Conservation (phyloP, 805 yeast species). For the Candida boidinii region DNA sequence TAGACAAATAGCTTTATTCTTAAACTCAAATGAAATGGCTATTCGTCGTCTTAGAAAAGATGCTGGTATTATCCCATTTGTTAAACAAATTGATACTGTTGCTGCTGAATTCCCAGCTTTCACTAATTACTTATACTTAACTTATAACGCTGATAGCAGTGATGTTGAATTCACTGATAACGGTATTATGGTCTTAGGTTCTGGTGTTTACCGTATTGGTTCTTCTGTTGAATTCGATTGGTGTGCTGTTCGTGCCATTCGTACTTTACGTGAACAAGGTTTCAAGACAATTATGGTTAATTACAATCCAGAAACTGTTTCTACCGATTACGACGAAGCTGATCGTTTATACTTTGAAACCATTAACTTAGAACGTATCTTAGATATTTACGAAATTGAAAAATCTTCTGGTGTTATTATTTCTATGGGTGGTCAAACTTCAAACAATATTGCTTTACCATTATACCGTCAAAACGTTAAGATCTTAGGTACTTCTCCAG, state of each 20-base stretch:
- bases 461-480: constrained; percentile 91
- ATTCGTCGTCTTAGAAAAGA: constrained; percentile 84
- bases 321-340: constrained; percentile 98
- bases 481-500: constrained; percentile 94
- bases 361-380: constrained; percentile 84
- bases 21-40: constrained; percentile 86
- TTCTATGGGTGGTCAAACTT: constrained; percentile 98
- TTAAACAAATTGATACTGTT: constrained; percentile 95
- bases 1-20: constrained; percentile 86
- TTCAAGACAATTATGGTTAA: constrained; percentile 93
- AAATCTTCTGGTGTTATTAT: constrained; percentile 86
- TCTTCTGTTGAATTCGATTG: constrained; percentile 98
- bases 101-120: constrained; percentile 98
- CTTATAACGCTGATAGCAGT: constrained; percentile 84
- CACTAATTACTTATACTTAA: constrained; percentile 90
- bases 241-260: constrained; percentile 97
- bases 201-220: constrained; percentile 98
- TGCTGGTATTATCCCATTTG: constrained; percentile 81
- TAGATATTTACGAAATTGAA: constrained; percentile 92
- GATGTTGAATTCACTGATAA: constrained; percentile 87
- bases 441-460: constrained; percentile 91
- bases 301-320: constrained; percentile 97
- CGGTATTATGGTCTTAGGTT: constrained; percentile 93
- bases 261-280: constrained; percentile 83
- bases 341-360: constrained; percentile 95